Percentiles rank a stretch among this genome's conserved stretches.
These are phyloP conservation scores for Tremellales sp. DNA, from an alignment of 1,284 basidiomycete species.

Conservation along the genomic window DNA sequence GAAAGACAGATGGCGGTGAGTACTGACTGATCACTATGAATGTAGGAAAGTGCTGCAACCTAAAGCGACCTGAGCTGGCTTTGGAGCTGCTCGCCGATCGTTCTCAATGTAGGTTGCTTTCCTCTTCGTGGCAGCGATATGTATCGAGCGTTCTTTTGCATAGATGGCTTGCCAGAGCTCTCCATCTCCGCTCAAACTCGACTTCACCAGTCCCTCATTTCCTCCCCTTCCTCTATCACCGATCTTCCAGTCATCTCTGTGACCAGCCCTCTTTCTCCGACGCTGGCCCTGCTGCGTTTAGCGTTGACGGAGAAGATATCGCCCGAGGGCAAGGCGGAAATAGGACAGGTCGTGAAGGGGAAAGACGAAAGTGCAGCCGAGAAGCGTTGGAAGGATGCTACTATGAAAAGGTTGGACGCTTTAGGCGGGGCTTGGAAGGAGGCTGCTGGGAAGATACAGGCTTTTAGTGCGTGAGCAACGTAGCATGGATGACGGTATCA, in stretches of 20 bases:
- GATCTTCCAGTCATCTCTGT: conserved; percentile 6
- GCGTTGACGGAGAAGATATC: too few relatives aligned
- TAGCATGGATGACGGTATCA: too few relatives aligned
- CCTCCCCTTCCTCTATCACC: conserved; percentile 1
- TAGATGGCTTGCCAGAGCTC: conserved; percentile 14
- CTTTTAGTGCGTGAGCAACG: too few relatives aligned
- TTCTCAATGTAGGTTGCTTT: conserved; percentile 14
- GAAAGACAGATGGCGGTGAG: neutral
- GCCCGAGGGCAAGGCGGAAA: too few relatives aligned
- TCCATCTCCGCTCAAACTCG: conserved; percentile 10
- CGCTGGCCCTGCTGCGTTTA: conserved; percentile 13
- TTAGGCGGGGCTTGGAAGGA: too few relatives aligned
- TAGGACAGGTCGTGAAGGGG: too few relatives aligned
- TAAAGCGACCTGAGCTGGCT: conserved; percentile 16
- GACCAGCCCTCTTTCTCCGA: conserved; percentile 12
- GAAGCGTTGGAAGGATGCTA: too few relatives aligned
- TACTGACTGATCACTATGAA: neutral
- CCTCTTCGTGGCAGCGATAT: neutral
- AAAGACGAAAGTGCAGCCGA: too few relatives aligned
- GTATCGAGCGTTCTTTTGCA: neutral
- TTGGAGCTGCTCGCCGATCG: conserved; percentile 14
- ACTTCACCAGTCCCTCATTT: conserved; percentile 13
- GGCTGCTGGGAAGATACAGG: too few relatives aligned
- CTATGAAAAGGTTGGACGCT: too few relatives aligned
- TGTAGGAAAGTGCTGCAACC: conserved; percentile 16